Conservation (phyloP, 768 basidiomycete genomes). For the Nidularia sp. region DNA sequence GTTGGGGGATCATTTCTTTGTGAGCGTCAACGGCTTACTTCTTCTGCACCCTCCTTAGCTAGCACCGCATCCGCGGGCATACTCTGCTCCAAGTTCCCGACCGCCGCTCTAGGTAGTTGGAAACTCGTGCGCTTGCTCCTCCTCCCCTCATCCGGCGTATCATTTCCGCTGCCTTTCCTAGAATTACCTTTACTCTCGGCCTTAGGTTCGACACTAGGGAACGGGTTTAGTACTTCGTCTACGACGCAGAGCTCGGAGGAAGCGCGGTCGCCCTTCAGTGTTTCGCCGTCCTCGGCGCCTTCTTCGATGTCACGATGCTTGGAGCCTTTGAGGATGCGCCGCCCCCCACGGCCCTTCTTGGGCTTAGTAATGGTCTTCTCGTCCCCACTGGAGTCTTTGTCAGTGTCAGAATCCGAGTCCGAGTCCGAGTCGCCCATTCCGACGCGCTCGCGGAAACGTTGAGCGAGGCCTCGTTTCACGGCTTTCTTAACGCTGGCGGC, state of each 20-base stretch:
- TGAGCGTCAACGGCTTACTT: conserved; percentile 35
- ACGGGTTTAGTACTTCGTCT: conserved; percentile 10
- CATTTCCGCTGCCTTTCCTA: background rate
- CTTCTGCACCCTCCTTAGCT: conserved; percentile 68
- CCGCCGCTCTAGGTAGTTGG: conserved; percentile 33
- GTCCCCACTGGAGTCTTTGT: conserved; percentile 20
- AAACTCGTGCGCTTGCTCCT: conserved; percentile 29
- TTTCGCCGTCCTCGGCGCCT: conserved; percentile 23
- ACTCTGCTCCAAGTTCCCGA: conserved; percentile 64
- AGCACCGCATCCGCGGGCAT: conserved; percentile 89
- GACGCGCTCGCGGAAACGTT: conserved; percentile 71
- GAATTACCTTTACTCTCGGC: background rate
- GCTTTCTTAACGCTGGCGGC: conserved; percentile 81
- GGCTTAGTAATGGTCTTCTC: conserved; percentile 17
- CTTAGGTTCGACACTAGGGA: background rate
- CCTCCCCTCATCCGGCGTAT: conserved; percentile 8
- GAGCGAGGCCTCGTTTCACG: conserved; percentile 76
- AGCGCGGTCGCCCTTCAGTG: conserved; percentile 10
- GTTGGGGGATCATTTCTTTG: too few relatives aligned
- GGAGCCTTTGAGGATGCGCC: conserved; percentile 9
- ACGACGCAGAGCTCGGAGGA: conserved; percentile 1
- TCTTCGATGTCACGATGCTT: conserved; percentile 22
- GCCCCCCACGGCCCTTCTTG: conserved; percentile 11
- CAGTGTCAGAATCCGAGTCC: conserved; percentile 27
- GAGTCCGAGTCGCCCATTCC: conserved; percentile 67